Evolutionary conservation across 1,284 basidiomycete genomes (phyloP).

Genomic region (Heterobasidion annosum): DNA sequence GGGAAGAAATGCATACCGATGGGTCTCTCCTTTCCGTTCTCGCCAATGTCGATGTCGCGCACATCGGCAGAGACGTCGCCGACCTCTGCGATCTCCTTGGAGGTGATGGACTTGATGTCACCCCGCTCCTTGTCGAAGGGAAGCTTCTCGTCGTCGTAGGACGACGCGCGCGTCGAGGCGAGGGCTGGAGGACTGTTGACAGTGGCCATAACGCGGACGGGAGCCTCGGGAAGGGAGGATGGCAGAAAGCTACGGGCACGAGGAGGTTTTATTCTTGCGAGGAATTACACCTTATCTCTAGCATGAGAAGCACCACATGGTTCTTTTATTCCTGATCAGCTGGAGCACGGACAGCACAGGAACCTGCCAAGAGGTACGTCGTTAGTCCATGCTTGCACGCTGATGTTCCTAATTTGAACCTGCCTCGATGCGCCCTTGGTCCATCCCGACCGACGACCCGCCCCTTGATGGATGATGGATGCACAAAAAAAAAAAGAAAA

Average conservation of each 20-base stretch:
- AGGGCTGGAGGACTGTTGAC: neutral
- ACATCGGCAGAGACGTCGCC: neutral
- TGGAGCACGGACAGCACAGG: neutral
- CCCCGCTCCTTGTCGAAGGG: neutral
- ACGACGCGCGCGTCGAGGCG: neutral
- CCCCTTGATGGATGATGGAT: too few species aligned
- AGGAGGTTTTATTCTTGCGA: neutral
- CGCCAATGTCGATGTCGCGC: neutral
- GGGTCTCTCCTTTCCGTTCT: neutral
- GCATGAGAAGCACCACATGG: neutral
- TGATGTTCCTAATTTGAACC: too few species aligned
- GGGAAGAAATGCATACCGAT: neutral
- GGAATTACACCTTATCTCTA: neutral
- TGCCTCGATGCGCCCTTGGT: too few species aligned
- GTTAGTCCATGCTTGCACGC: too few species aligned
- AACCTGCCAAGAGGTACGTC: too few species aligned
- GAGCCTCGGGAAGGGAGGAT: neutral
- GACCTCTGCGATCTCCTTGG: neutral
- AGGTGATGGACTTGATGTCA: neutral
- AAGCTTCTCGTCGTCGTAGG: neutral
- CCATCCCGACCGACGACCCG: too few species aligned
- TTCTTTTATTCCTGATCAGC: neutral
- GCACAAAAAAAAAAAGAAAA: too few species aligned
- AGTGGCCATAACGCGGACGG: neutral
- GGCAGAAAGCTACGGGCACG: neutral